Evolutionary conservation across 768 basidiomycete genomes (phyloP).

Genomic region (Lactarius hengduanensis): DNA sequence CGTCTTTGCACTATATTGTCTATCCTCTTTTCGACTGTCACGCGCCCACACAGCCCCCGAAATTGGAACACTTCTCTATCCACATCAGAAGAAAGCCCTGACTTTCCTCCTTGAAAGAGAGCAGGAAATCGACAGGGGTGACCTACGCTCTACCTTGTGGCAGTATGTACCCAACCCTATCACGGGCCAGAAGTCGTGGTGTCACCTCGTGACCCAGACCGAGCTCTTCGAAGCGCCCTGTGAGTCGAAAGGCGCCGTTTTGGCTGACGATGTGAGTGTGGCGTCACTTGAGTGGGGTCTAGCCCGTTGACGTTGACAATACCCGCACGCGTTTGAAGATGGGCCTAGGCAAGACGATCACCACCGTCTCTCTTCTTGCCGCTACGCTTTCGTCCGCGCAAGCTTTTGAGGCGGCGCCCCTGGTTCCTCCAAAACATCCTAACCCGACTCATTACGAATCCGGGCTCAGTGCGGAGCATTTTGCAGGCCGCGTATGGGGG

Average conservation of each 20-base stretch:
- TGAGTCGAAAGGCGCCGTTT: slow-evolving; percentile 82
- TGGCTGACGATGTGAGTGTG: slow-evolving; percentile 90
- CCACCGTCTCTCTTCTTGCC: slow-evolving; percentile 90
- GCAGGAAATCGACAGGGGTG: slow-evolving; percentile 60
- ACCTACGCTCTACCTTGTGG: slow-evolving; percentile 72
- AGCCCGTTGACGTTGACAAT: slow-evolving; percentile 4
- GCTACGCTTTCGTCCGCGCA: slow-evolving; percentile 72
- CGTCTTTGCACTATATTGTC: slow-evolving; percentile 35
- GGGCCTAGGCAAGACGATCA: slow-evolving; percentile 97
- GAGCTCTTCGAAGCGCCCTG: slow-evolving; percentile 64
- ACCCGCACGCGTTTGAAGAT: slow-evolving; percentile 53
- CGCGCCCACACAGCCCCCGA: slow-evolving; percentile 48
- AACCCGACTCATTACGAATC: slow-evolving; percentile 30
- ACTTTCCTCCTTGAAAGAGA: slow-evolving; percentile 92
- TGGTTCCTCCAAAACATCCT: slow-evolving; percentile 45
- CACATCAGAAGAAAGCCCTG: slow-evolving; percentile 97
- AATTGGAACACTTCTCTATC: slow-evolving; percentile 86
- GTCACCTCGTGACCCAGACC: slow-evolving; percentile 80
- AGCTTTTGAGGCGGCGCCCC: slow-evolving; percentile 55
- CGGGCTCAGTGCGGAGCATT: slow-evolving; percentile 52
- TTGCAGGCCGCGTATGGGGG: slow-evolving; percentile 78
- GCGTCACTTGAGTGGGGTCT: neutral
- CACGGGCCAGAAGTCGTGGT: slow-evolving; percentile 58
- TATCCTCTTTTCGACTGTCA: slow-evolving; percentile 28
- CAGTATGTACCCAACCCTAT: slow-evolving; percentile 52